Evolutionary conservation across 1,139 yeast genomes (phyloP).

Genomic region (Kurtzmaniella natalensis): DNA sequence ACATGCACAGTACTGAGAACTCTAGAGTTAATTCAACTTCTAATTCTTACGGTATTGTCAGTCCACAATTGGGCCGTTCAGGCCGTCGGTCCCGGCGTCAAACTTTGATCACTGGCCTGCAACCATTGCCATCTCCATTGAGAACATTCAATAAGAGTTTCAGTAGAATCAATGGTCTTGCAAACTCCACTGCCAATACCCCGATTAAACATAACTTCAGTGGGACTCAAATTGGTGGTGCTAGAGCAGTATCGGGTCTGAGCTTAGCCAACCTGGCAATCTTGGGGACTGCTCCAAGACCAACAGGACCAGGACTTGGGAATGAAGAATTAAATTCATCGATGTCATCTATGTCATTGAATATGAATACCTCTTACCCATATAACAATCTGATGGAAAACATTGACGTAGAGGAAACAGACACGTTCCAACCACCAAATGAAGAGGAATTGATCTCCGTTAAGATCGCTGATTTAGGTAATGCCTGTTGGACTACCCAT

Average conservation of each 20-base stretch:
- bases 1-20: conserved; percentile 3
- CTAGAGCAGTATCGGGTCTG: conserved; percentile 2
- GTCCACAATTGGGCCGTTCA: conserved; percentile 41
- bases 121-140: conserved; percentile 79
- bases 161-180: conserved; percentile 34
- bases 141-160: conserved; percentile 41
- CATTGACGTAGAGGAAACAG: conserved; percentile 5
- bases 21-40: background rate
- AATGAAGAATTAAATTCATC: conserved; percentile 31
- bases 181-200: conserved; percentile 39
- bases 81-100: conserved; percentile 64
- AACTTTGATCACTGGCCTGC: conserved; percentile 80
- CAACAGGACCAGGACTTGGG: too few species aligned
- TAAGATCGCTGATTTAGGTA: conserved; percentile 48
- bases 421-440: conserved; percentile 14
- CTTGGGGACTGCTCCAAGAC: background rate
- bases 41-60: conserved; percentile 5
- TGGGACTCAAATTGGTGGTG: conserved; percentile 9
- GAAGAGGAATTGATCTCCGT: conserved; percentile 46
- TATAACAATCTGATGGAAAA: conserved; percentile 7
- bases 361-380: conserved; percentile 15
- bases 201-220: conserved; percentile 28
- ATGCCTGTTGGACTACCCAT: conserved; percentile 47
- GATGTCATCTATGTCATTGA: conserved; percentile 35
- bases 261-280: conserved; percentile 1